phyloP scores from a whole-genome alignment of 345 rosid species.

The Syzygium aqueum region DNA sequence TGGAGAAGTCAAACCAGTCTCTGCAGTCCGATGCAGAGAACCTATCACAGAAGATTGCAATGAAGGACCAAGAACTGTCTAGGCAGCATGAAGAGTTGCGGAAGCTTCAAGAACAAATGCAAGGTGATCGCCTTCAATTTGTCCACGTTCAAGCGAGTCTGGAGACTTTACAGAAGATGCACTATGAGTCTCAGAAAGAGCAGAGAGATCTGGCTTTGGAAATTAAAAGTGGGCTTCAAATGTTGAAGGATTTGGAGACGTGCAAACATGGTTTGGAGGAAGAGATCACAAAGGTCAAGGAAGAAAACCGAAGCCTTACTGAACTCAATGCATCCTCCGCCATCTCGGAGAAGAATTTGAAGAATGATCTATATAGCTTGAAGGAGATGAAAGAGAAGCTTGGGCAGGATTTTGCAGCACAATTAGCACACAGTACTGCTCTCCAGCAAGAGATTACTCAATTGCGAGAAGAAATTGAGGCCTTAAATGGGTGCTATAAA shows the following conservation, averaged over 20 bases:
- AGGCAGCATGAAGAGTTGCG: slow-evolving; percentile 58
- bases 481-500: slow-evolving; percentile 45
- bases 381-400: slow-evolving; percentile 63
- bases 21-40: slow-evolving; percentile 61
- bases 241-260: slow-evolving; percentile 42
- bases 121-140: slow-evolving; percentile 58
- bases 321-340: slow-evolving; percentile 39
- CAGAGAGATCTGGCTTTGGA: slow-evolving; percentile 59
- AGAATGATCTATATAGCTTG: slow-evolving; percentile 41
- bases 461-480: slow-evolving; percentile 61
- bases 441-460: slow-evolving; percentile 66
- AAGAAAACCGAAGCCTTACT: slow-evolving; percentile 22
- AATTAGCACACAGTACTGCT: slow-evolving; percentile 38
- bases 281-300: slow-evolving; percentile 36
- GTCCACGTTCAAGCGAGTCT: slow-evolving; percentile 53
- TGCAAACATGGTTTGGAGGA: slow-evolving; percentile 43
- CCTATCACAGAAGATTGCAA: slow-evolving; percentile 43
- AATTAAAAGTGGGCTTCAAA: slow-evolving; percentile 47
- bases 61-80: slow-evolving; percentile 62
- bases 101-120: slow-evolving; percentile 38
- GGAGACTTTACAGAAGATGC: slow-evolving; percentile 35
- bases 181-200: slow-evolving; percentile 49
- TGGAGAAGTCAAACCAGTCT: slow-evolving; percentile 58
- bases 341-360: slow-evolving; percentile 31
- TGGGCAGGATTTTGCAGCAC: slow-evolving; percentile 56